Percentiles rank a stretch among this genome's conserved stretches.
Conservation (phyloP, 768 basidiomycete species). For the Russula emetica region DNA sequence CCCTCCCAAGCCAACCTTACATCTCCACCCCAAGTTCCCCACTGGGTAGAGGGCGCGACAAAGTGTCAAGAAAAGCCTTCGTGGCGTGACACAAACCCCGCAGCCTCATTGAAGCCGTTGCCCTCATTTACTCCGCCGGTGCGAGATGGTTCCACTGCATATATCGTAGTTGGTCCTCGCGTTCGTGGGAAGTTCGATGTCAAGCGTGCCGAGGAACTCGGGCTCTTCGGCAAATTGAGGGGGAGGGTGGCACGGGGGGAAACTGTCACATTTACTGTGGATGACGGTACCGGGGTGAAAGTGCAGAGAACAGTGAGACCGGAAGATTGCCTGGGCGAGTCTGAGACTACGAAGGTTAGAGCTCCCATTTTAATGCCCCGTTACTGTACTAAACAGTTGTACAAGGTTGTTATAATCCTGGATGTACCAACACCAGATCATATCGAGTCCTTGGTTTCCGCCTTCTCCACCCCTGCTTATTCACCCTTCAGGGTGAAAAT, state of each 20-base stretch:
- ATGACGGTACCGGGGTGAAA: conserved; percentile 42
- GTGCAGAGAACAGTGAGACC: conserved; percentile 50
- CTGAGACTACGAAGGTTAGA: conserved; percentile 47
- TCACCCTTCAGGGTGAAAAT: conserved; percentile 44
- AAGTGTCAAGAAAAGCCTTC: neutral
- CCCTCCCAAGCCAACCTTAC: neutral
- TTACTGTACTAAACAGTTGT: conserved; percentile 6
- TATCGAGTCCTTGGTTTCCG: conserved; percentile 47
- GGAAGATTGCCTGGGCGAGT: conserved; percentile 56
- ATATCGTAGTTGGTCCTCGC: conserved; percentile 42
- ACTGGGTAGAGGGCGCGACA: conserved; percentile 12
- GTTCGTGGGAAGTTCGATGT: conserved; percentile 68
- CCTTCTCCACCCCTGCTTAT: conserved; percentile 48
- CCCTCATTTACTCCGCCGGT: conserved; percentile 9
- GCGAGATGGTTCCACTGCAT: conserved; percentile 32
- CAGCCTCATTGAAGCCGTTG: conserved; percentile 16
- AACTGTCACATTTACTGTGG: conserved; percentile 51
- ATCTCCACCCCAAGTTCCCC: conserved; percentile 21
- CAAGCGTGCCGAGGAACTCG: conserved; percentile 56
- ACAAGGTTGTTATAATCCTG: conserved; percentile 59
- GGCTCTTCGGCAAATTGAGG: conserved; percentile 62
- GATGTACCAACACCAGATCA: conserved; percentile 64
- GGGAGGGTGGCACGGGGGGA: conserved; percentile 60
- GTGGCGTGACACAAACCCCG: conserved; percentile 10
- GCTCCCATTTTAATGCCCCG: neutral